phyloP scores from a whole-genome alignment of 1,139 yeast species.

The Saccharomyces pastorianus region DNA sequence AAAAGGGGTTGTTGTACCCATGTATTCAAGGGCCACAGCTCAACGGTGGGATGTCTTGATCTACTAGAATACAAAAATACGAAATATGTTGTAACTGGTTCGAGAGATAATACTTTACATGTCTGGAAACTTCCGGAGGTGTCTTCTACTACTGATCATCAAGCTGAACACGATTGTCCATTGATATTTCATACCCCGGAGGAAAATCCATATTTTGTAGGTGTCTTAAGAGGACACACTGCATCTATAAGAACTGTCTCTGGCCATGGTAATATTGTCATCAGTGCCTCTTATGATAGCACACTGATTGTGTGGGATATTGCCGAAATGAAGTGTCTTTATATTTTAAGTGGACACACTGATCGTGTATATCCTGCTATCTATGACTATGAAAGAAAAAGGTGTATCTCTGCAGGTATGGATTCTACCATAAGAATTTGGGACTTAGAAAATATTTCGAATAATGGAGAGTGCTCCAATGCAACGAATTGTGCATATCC shows the following conservation, averaged over 20 bases:
- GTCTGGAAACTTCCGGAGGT: slow-evolving; percentile 78
- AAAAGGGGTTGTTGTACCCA: slow-evolving; percentile 45
- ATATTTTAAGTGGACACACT: slow-evolving; percentile 74
- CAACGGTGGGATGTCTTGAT: slow-evolving; percentile 85
- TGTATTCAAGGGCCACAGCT: slow-evolving; percentile 80
- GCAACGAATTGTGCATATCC: slow-evolving; percentile 19
- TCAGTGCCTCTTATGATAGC: slow-evolving; percentile 86
- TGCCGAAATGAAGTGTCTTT: slow-evolving; percentile 61
- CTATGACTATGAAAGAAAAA: slow-evolving; percentile 60
- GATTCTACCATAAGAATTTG: slow-evolving; percentile 84
- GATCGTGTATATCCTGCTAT: slow-evolving; percentile 84
- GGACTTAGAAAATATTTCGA: slow-evolving; percentile 50
- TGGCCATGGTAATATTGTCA: slow-evolving; percentile 74
- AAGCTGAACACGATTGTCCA: slow-evolving; percentile 29
- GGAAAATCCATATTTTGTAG: slow-evolving; percentile 63
- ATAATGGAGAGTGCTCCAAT: slow-evolving; percentile 24
- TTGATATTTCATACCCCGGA: slow-evolving; percentile 36
- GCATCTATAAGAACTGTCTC: slow-evolving; percentile 82
- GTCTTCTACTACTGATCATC: slow-evolving; percentile 17
- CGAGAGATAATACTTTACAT: slow-evolving; percentile 80
- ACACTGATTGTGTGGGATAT: slow-evolving; percentile 90
- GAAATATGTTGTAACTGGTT: slow-evolving; percentile 75
- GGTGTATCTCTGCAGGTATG: slow-evolving; percentile 88
- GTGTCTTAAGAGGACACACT: slow-evolving; percentile 73
- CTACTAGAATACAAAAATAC: slow-evolving; percentile 56